These are phyloP conservation scores for Echinosophora koreensis DNA, from an alignment of 306 rosid genomes.

Conservation along the genomic window DNA sequence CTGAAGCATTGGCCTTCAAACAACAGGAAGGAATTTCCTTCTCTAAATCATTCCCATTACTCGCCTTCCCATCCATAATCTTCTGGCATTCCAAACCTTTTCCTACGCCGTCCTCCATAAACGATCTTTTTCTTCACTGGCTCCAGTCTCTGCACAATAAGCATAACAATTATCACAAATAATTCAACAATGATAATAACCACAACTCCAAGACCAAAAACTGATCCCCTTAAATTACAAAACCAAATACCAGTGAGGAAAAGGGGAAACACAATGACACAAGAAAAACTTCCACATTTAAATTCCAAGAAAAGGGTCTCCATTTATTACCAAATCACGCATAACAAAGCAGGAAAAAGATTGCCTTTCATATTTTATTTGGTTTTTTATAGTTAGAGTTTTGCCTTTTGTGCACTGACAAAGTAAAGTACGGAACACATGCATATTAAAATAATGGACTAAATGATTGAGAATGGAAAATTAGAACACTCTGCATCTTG, in stretches of 20 bases:
- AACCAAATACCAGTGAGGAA: neutral
- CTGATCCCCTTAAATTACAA: slow-evolving; percentile 5
- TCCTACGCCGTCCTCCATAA: slow-evolving; percentile 93
- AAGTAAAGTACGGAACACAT: slow-evolving; percentile 11
- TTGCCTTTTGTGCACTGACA: neutral
- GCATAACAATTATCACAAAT: slow-evolving; percentile 2
- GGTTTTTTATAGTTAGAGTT: neutral
- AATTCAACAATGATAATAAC: slow-evolving; percentile 13
- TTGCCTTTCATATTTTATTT: neutral
- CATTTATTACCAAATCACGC: slow-evolving; percentile 23
- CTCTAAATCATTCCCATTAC: slow-evolving; percentile 60
- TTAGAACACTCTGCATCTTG: neutral
- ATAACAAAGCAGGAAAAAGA: slow-evolving; percentile 20
- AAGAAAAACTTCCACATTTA: slow-evolving; percentile 18
- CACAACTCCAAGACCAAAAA: slow-evolving; percentile 35
- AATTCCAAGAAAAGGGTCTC: slow-evolving; percentile 34
- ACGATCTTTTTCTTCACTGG: slow-evolving; percentile 71
- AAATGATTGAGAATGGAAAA: slow-evolving; percentile 6
- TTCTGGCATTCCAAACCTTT: slow-evolving; percentile 98
- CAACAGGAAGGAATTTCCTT: slow-evolving; percentile 89
- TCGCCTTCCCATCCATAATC: slow-evolving; percentile 99
- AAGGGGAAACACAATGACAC: slow-evolving; percentile 15
- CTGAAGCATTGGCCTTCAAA: slow-evolving; percentile 84
- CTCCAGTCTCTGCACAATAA: slow-evolving; percentile 84
- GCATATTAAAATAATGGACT: neutral